These are phyloP conservation scores for Conticribra guillardii DNA, from an alignment of 108 stramenopile species.

Conservation along the genomic window DNA sequence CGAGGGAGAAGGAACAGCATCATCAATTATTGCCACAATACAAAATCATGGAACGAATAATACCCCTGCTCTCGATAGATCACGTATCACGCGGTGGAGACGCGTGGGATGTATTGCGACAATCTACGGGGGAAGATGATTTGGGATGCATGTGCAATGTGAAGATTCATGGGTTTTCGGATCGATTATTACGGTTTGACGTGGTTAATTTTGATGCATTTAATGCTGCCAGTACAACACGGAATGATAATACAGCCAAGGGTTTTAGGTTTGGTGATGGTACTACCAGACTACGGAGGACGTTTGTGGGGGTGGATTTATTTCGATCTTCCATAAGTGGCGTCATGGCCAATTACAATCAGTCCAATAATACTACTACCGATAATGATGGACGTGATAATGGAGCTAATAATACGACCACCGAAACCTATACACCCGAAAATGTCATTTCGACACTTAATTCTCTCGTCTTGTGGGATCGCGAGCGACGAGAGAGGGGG, in stretches of 20 bases:
- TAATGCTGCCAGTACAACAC: no score
- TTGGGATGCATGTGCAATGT: conserved; percentile 25
- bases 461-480: conserved; percentile 19
- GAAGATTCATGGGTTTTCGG: conserved; percentile 32
- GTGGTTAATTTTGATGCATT: conserved; percentile 15
- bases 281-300: conserved; percentile 1
- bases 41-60: conserved; percentile 27
- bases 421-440: conserved; percentile 10
- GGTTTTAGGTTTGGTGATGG: no score
- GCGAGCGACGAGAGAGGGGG: conserved; percentile 12
- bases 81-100: conserved; percentile 35
- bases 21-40: background rate
- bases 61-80: conserved; percentile 27
- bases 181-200: conserved; percentile 26
- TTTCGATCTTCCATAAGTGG: conserved; percentile 9
- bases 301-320: conserved; percentile 14
- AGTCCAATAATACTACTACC: no score
- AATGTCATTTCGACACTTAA: conserved; percentile 23
- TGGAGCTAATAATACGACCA: background rate
- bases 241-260: no score
- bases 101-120: conserved; percentile 28
- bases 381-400: no score
- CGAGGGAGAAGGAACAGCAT: background rate
- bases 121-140: conserved; percentile 17
- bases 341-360: background rate